phyloP scores from a whole-genome alignment of 345 rosid species.

The Boechera stricta region DNA sequence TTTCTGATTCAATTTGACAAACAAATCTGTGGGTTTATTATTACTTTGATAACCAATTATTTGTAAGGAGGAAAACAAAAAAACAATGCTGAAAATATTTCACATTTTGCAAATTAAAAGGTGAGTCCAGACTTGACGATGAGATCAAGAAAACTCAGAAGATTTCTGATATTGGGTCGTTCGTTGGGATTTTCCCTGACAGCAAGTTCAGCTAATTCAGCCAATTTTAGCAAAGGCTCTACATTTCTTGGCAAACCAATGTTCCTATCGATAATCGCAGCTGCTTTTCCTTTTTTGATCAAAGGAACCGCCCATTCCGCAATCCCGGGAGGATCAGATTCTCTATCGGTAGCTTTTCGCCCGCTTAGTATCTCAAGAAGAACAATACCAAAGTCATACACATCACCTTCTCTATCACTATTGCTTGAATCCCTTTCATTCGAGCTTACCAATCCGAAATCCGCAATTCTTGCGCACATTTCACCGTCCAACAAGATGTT shows the following conservation, averaged over 20 bases:
- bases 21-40: conserved; percentile 34
- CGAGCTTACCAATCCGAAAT: conserved; percentile 69
- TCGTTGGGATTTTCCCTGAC: conserved; percentile 65
- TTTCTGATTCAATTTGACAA: conserved; percentile 15
- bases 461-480: conserved; percentile 84
- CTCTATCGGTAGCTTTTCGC: conserved; percentile 75
- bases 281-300: conserved; percentile 71
- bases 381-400: conserved; percentile 71
- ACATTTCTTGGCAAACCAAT: conserved; percentile 76
- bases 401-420: conserved; percentile 66
- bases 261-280: conserved; percentile 69
- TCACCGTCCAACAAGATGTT: conserved; percentile 84
- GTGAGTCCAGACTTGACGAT: conserved; percentile 69
- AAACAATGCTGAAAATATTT: conserved; percentile 26
- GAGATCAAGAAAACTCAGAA: conserved; percentile 69
- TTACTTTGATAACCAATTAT: conserved; percentile 38
- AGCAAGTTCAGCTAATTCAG: conserved; percentile 77
- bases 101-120: conserved; percentile 43
- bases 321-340: conserved; percentile 61
- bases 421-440: conserved; percentile 58
- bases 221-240: conserved; percentile 82
- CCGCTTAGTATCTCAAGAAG: conserved; percentile 87
- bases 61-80: background rate
- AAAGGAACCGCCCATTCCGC: conserved; percentile 82
- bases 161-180: conserved; percentile 63